Evolutionary conservation across 371 early-diverging fungal genomes (phyloP).

Genomic region (Vairimorpha ceranae): DNA sequence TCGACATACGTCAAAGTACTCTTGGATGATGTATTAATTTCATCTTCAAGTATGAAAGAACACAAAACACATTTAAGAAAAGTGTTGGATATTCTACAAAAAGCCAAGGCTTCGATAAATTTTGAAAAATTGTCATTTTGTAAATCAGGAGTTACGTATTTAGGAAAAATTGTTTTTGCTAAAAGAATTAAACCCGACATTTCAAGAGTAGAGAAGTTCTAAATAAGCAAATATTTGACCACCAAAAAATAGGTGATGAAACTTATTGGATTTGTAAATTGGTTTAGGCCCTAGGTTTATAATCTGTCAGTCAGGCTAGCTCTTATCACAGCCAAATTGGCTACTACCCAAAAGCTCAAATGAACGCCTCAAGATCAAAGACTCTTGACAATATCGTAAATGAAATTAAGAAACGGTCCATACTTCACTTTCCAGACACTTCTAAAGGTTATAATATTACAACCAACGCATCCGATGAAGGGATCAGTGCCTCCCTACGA

Average conservation of each 20-base stretch:
- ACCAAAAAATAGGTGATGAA: neutral
- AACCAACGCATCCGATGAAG: neutral
- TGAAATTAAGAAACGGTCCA: neutral
- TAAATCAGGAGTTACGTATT: slow-evolving; percentile 10
- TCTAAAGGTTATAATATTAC: neutral
- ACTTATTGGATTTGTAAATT: slow-evolving; percentile 14
- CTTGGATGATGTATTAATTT: neutral
- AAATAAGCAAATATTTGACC: neutral
- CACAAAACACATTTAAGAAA: neutral
- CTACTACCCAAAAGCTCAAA: neutral
- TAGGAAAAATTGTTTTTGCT: slow-evolving; percentile 8
- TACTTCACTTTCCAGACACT: neutral
- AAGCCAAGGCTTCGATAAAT: slow-evolving; percentile 3
- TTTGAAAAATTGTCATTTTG: slow-evolving; percentile 23
- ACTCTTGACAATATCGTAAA: neutral
- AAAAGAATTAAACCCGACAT: slow-evolving; percentile 22
- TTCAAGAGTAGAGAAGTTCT: neutral
- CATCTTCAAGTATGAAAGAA: neutral
- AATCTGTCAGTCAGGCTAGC: neutral
- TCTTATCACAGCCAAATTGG: neutral
- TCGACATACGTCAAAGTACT: neutral
- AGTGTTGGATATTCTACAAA: neutral
- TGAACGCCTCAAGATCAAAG: neutral
- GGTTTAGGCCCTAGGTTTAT: slow-evolving; percentile 9
- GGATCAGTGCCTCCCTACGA: neutral